Conservation (phyloP, 495 filamentous ascomycete genomes). For the Trichoderma parareesei region DNA sequence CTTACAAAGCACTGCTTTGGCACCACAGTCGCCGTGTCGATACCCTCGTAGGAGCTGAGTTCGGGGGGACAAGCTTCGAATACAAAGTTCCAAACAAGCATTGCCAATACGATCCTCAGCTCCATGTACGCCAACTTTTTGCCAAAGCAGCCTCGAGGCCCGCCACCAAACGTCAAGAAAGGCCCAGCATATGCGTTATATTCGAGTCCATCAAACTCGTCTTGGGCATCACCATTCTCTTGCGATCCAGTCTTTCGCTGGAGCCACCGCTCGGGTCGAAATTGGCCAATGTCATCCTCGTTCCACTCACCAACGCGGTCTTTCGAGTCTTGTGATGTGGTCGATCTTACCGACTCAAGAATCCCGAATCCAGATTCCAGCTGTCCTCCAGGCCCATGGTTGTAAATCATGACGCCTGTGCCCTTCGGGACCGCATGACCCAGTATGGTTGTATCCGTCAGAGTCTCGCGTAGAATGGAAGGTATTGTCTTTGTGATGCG, state of each 20-base stretch:
- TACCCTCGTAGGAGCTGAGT: conserved; percentile 14
- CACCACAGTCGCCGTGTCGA: neutral
- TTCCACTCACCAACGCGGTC: conserved; percentile 15
- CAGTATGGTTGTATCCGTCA: conserved; percentile 22
- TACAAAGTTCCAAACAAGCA: conserved; percentile 14
- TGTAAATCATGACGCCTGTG: conserved; percentile 21
- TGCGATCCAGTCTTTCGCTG: neutral
- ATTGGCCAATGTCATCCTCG: conserved; percentile 22
- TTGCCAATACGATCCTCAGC: conserved; percentile 12
- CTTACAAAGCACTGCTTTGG: conserved; percentile 10
- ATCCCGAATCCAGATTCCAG: conserved; percentile 14
- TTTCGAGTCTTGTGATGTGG: conserved; percentile 15
- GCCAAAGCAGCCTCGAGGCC: conserved; percentile 29
- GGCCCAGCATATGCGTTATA: conserved; percentile 27
- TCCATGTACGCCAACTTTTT: conserved; percentile 15
- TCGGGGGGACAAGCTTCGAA: conserved; percentile 18
- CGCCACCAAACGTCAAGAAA: conserved; percentile 24
- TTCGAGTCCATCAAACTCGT: conserved; percentile 10
- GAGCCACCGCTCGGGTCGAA: conserved; percentile 28
- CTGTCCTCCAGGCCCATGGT: conserved; percentile 20
- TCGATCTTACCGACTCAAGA: conserved; percentile 15
- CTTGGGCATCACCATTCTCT: neutral
- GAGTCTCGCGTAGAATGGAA: conserved; percentile 19
- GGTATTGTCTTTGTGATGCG: conserved; percentile 17
- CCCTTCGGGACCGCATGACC: conserved; percentile 30